These are phyloP conservation scores for Botrytis deweyae DNA, from an alignment of 2,329 filamentous ascomycete species.

Conservation along the genomic window DNA sequence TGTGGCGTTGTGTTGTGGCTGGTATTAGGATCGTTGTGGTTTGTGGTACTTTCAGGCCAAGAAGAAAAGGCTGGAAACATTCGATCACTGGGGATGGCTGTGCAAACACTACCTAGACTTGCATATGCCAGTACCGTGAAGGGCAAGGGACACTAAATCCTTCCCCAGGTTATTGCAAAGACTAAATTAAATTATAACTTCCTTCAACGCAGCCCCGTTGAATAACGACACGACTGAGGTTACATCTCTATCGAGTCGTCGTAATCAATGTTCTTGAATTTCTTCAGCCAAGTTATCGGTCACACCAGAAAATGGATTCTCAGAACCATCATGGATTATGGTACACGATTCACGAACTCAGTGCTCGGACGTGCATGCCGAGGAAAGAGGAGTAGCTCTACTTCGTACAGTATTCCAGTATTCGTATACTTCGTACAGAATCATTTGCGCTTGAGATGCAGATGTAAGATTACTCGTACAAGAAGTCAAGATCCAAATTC, in stretches of 20 bases:
- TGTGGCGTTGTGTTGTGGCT: neutral
- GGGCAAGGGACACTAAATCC: neutral
- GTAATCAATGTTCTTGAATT: neutral
- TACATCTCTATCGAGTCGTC: neutral
- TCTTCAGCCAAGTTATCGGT: neutral
- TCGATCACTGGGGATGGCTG: neutral
- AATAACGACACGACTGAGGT: neutral
- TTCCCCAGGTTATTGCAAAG: slow-evolving; percentile 3
- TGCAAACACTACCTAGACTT: neutral
- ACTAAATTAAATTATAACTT: neutral
- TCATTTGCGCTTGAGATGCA: neutral
- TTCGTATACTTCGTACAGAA: neutral
- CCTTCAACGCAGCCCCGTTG: neutral
- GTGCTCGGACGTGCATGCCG: neutral
- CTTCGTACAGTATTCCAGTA: neutral
- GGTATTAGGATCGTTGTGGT: neutral
- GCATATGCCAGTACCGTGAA: neutral
- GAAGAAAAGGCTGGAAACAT: neutral
- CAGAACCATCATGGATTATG: neutral
- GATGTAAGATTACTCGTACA: too few relatives aligned
- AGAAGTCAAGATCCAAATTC: neutral
- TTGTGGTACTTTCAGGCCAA: neutral
- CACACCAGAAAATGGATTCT: neutral
- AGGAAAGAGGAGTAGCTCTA: neutral
- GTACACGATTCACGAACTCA: neutral